Conservation (phyloP, 768 basidiomycete genomes). For the Termitomyces titanicus region DNA sequence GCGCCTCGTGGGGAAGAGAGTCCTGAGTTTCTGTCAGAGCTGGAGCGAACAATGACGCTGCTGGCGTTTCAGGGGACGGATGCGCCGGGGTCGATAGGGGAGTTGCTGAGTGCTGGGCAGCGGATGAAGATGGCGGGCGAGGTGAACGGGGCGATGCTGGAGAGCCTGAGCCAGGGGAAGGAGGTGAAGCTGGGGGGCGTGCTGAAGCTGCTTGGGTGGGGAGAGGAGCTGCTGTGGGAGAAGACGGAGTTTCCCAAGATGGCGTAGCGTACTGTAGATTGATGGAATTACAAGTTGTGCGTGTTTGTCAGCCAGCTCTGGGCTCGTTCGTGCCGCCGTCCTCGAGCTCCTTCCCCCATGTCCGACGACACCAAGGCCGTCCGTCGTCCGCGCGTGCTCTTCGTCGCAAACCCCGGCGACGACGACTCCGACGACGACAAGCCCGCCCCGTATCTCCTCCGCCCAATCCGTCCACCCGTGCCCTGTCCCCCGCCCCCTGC, state of each 20-base stretch:
- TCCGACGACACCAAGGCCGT: slow-evolving; percentile 52
- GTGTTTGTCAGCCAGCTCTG: slow-evolving; percentile 10
- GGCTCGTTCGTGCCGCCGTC: slow-evolving; percentile 1
- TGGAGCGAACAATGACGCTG: slow-evolving; percentile 94
- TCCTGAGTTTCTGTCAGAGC: slow-evolving; percentile 86
- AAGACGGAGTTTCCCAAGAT: slow-evolving; percentile 80
- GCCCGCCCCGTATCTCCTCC: background rate
- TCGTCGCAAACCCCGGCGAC: slow-evolving; percentile 58
- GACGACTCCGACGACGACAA: slow-evolving; percentile 26
- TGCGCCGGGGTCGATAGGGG: slow-evolving; percentile 65
- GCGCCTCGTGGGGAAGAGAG: slow-evolving; percentile 95
- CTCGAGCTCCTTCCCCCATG: slow-evolving; percentile 33
- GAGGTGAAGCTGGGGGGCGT: slow-evolving; percentile 86
- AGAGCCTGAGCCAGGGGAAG: slow-evolving; percentile 86
- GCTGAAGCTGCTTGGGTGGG: slow-evolving; percentile 85
- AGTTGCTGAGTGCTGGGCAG: slow-evolving; percentile 82
- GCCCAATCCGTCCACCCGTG: slow-evolving; percentile 7
- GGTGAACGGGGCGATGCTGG: slow-evolving; percentile 93
- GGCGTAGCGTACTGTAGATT: slow-evolving; percentile 19
- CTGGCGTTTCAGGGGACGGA: slow-evolving; percentile 73
- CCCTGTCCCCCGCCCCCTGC: slow-evolving; percentile 17
- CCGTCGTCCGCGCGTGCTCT: slow-evolving; percentile 41
- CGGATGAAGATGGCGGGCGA: slow-evolving; percentile 93
- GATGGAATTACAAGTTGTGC: slow-evolving; percentile 3
- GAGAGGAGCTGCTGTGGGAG: slow-evolving; percentile 74